These are phyloP conservation scores for Powellomyces hirtus DNA, from an alignment of 192 early-diverging fungal species.

Conservation along the genomic window DNA sequence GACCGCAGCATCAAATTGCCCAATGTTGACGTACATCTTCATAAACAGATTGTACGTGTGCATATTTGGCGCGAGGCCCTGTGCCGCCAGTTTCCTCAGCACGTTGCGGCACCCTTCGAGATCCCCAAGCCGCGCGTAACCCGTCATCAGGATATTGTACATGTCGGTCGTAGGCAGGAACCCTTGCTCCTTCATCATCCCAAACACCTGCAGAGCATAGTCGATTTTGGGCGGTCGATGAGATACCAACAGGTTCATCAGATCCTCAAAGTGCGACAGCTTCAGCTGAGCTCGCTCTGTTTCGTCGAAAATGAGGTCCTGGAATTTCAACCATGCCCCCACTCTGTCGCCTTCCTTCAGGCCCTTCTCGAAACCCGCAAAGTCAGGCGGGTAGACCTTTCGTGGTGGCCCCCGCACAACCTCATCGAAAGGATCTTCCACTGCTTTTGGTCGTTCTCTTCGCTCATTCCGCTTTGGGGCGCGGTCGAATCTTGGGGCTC, in stretches of 20 bases:
- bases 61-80: slow-evolving; percentile 29
- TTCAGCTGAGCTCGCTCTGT: slow-evolving; percentile 10
- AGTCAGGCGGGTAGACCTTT: slow-evolving; percentile 27
- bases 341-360: slow-evolving; percentile 19
- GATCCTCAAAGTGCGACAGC: slow-evolving; percentile 5
- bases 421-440: neutral
- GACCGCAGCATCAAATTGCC: slow-evolving; percentile 20
- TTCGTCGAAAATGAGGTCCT: slow-evolving; percentile 34
- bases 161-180: slow-evolving; percentile 8
- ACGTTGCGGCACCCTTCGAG: slow-evolving; percentile 12
- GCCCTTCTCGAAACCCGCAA: slow-evolving; percentile 23
- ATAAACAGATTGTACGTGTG: slow-evolving; percentile 42
- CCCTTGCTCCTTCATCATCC: slow-evolving; percentile 19
- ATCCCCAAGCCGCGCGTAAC: slow-evolving; percentile 26
- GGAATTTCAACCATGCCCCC: slow-evolving; percentile 29
- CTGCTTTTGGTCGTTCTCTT: no score
- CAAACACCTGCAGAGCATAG: slow-evolving; percentile 12
- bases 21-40: slow-evolving; percentile 12
- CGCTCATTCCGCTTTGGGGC: no score
- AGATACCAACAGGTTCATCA: slow-evolving; percentile 18
- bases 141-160: slow-evolving; percentile 28
- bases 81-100: neutral
- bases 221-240: slow-evolving; percentile 30
- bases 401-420: neutral
- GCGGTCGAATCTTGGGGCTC: no score